Evolutionary conservation across 1,139 yeast genomes (phyloP).

Genomic region (Candida buenavistaensis): DNA sequence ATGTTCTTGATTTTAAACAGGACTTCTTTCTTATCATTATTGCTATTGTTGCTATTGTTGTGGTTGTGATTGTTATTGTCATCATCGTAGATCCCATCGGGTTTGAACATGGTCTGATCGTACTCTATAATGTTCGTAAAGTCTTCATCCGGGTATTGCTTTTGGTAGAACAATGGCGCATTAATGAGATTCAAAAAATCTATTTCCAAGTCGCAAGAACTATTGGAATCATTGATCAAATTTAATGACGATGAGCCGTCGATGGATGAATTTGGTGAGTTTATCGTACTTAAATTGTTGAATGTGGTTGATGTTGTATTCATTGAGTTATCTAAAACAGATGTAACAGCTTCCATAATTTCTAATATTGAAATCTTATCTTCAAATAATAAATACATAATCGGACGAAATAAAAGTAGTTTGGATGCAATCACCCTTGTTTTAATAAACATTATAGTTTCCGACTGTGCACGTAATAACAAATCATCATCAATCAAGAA

Average conservation of each 20-base stretch:
- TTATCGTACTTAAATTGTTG: slow-evolving; percentile 3
- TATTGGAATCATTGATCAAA: slow-evolving; percentile 3
- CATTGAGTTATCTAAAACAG: slow-evolving; percentile 16
- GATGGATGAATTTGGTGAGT: slow-evolving; percentile 8
- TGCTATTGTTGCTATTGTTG: slow-evolving; percentile 9
- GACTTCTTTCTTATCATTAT: slow-evolving; percentile 16
- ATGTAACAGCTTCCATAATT: slow-evolving; percentile 24
- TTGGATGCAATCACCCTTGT: slow-evolving; percentile 38
- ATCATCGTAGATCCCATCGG: no score
- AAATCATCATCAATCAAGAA: slow-evolving; percentile 37
- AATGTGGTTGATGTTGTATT: slow-evolving; percentile 1
- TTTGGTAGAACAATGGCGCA: slow-evolving; percentile 32
- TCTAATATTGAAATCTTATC: slow-evolving; percentile 29
- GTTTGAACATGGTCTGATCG: no score
- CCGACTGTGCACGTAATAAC: slow-evolving; percentile 37
- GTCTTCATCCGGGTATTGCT: slow-evolving; percentile 33
- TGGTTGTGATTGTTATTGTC: neutral
- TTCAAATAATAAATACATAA: slow-evolving; percentile 34
- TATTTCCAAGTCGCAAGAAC: slow-evolving; percentile 16
- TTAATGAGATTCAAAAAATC: slow-evolving; percentile 29
- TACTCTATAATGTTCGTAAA: slow-evolving; percentile 28
- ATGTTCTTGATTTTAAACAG: slow-evolving; percentile 18
- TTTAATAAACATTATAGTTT: slow-evolving; percentile 41
- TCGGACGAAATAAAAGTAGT: slow-evolving; percentile 35
- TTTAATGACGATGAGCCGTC: slow-evolving; percentile 1